phyloP scores from a whole-genome alignment of 2,329 filamentous ascomycete species.

The Zasmidium citrigriseum region DNA sequence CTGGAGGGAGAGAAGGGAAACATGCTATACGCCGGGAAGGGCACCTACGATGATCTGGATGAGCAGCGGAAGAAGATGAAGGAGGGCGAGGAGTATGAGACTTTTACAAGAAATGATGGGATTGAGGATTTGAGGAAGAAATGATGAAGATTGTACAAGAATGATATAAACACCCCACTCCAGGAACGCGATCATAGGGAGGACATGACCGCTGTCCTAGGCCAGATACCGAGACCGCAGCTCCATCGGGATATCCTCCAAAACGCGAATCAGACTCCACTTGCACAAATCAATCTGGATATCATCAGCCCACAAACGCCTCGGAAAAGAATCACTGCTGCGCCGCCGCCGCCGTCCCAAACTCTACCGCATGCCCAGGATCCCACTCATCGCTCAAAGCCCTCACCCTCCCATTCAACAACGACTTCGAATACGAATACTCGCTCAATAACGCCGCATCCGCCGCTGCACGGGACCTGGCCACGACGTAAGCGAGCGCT shows the following conservation, averaged over 20 bases:
- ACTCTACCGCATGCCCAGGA: constrained; percentile 18
- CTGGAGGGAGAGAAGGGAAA: constrained; percentile 52
- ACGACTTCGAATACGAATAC: constrained; percentile 20
- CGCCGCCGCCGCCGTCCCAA: constrained; percentile 1
- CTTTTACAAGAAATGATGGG: constrained; percentile 33
- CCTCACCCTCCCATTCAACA: constrained; percentile 18
- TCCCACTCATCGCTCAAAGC: constrained; percentile 26
- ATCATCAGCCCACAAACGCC: constrained; percentile 7
- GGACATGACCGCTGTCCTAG: neutral
- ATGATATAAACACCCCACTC: neutral
- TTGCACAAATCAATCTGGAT: constrained; percentile 1
- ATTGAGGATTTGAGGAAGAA: constrained; percentile 33
- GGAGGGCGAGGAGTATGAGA: constrained; percentile 34
- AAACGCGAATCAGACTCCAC: neutral
- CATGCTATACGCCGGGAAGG: constrained; percentile 77
- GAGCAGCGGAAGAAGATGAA: constrained; percentile 30
- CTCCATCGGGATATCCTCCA: neutral
- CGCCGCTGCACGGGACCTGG: neutral
- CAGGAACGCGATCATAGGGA: neutral
- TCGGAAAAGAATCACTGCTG: neutral
- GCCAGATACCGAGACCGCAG: neutral
- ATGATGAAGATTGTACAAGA: neutral
- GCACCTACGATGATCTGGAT: constrained; percentile 31
- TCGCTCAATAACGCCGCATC: neutral
- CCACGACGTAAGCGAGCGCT: constrained; percentile 3